These are phyloP conservation scores for Paramyrothecium roridum DNA, from an alignment of 2,329 filamentous ascomycete genomes.

Conservation along the genomic window DNA sequence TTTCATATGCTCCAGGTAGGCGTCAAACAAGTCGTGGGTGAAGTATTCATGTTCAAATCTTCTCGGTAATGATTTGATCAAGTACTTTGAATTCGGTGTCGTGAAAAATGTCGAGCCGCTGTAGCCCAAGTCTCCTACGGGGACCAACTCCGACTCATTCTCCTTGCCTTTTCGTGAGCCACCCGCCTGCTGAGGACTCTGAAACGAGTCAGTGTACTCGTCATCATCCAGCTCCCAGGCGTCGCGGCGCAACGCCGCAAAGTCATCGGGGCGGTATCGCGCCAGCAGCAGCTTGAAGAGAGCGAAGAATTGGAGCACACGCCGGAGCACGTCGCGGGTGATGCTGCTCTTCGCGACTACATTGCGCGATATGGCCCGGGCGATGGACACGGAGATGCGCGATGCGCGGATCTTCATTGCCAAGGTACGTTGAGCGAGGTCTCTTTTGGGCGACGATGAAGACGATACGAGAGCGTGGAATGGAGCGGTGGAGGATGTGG, in stretches of 20 bases:
- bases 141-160: constrained; percentile 35
- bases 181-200: constrained; percentile 35
- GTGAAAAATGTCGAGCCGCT: constrained; percentile 75
- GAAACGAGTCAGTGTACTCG: constrained; percentile 35
- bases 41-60: constrained; percentile 71
- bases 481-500: background rate
- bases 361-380: constrained; percentile 52
- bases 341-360: constrained; percentile 10
- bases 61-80: constrained; percentile 69
- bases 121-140: constrained; percentile 69
- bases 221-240: constrained; percentile 31
- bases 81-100: constrained; percentile 62
- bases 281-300: constrained; percentile 27
- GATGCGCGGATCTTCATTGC: constrained; percentile 27
- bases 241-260: constrained; percentile 21
- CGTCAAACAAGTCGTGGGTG: constrained; percentile 59
- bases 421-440: background rate
- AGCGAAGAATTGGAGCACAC: constrained; percentile 27
- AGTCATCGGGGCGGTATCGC: constrained; percentile 23
- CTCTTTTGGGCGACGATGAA: background rate
- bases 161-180: constrained; percentile 20
- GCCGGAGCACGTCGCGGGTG: constrained; percentile 22
- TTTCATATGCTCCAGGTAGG: constrained; percentile 64
- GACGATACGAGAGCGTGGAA: background rate
- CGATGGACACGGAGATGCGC: constrained; percentile 54